Conservation (phyloP, 208 protist genomes). For the Trypanosoma rangeli region DNA sequence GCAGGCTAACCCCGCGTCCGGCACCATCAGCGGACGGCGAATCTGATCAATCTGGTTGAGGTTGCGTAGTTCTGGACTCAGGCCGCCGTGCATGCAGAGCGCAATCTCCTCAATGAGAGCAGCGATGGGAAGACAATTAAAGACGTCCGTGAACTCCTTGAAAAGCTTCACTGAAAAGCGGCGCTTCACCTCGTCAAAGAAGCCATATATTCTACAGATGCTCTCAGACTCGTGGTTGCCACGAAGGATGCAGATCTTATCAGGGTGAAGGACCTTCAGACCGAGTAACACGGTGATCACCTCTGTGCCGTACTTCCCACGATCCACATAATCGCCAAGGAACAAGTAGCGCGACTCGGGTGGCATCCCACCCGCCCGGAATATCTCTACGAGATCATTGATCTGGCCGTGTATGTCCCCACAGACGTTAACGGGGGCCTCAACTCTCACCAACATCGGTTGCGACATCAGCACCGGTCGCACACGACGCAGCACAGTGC, state of each 20-base stretch:
- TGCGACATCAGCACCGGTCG: slow-evolving; percentile 65
- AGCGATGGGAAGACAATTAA: slow-evolving; percentile 67
- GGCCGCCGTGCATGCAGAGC: slow-evolving; percentile 83
- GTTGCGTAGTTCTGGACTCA: slow-evolving; percentile 38
- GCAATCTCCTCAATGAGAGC: slow-evolving; percentile 59
- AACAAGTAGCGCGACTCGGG: slow-evolving; percentile 77
- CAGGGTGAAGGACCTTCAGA: slow-evolving; percentile 77
- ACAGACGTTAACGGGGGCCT: slow-evolving; percentile 85
- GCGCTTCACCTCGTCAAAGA: slow-evolving; percentile 85
- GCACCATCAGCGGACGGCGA: slow-evolving; percentile 68
- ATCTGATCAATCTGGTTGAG: slow-evolving; percentile 69
- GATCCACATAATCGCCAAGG: slow-evolving; percentile 90
- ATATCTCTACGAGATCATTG: slow-evolving; percentile 95
- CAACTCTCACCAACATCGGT: slow-evolving; percentile 72
- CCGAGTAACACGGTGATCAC: slow-evolving; percentile 64
- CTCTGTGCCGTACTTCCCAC: slow-evolving; percentile 49
- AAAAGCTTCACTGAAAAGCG: slow-evolving; percentile 69
- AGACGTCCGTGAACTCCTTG: slow-evolving; percentile 49
- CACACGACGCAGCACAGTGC: slow-evolving; percentile 47
- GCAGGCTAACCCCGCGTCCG: slow-evolving; percentile 53
- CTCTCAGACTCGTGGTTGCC: slow-evolving; percentile 93
- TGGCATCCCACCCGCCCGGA: slow-evolving; percentile 87
- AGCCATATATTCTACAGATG: slow-evolving; percentile 89
- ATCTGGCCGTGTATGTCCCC: slow-evolving; percentile 97
- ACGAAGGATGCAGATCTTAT: slow-evolving; percentile 74